A percentile compares a stretch with the other conserved stretches of the same genome.
phyloP scores from a whole-genome alignment of 495 filamentous ascomycete species.

The Penicillium goetzii region DNA sequence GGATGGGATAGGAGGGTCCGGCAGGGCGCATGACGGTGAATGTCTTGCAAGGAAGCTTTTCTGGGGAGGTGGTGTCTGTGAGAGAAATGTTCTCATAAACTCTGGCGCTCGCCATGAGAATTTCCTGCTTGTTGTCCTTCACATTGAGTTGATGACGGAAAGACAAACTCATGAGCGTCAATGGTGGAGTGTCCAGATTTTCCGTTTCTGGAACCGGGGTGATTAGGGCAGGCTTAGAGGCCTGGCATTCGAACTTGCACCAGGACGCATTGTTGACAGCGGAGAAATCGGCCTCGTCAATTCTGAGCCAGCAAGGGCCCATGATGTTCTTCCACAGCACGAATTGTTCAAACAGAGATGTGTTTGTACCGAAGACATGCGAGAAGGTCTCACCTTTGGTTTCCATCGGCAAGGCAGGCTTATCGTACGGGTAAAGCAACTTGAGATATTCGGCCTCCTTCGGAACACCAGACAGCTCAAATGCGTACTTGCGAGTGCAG shows the following conservation, averaged over 20 bases:
- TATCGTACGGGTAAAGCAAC: constrained; percentile 87
- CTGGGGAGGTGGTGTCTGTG: constrained; percentile 82
- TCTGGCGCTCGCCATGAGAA: constrained; percentile 84
- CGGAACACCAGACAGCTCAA: constrained; percentile 86
- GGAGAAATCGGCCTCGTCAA: constrained; percentile 80
- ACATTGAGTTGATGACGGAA: constrained; percentile 85
- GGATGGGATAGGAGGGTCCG: constrained; percentile 73
- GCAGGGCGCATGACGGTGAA: constrained; percentile 90
- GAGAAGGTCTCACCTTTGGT: constrained; percentile 88
- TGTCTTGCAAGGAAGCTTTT: constrained; percentile 83
- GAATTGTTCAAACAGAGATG: constrained; percentile 94
- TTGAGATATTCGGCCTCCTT: constrained; percentile 91
- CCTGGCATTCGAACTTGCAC: constrained; percentile 92
- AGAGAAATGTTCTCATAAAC: constrained; percentile 90
- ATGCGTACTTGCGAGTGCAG: constrained; percentile 89
- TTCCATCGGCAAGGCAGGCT: constrained; percentile 69
- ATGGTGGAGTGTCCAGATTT: constrained; percentile 75
- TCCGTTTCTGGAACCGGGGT: constrained; percentile 72
- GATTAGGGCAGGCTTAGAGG: constrained; percentile 74
- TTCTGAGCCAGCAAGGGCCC: constrained; percentile 96
- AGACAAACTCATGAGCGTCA: constrained; percentile 93
- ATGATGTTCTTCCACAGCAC: constrained; percentile 98
- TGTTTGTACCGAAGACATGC: constrained; percentile 91
- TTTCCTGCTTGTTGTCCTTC: constrained; percentile 96
- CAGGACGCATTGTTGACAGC: constrained; percentile 90